Percentiles rank a stretch among this genome's conserved stretches.
Conservation (phyloP, 768 basidiomycete genomes). For the Pisolithus tinctorius region DNA sequence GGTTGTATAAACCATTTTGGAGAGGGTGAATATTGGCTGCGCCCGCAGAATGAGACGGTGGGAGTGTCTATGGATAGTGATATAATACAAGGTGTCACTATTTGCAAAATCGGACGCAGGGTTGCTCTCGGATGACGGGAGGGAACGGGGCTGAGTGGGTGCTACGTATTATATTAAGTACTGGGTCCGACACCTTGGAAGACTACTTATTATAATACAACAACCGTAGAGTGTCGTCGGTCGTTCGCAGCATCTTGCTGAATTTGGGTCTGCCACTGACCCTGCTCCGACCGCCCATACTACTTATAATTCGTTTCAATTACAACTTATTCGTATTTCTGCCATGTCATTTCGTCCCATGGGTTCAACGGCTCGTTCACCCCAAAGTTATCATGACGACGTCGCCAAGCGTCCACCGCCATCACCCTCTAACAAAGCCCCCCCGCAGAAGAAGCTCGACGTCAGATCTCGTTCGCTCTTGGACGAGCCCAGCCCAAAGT, state of each 20-base stretch:
- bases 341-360: slow-evolving; percentile 24
- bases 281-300: slow-evolving; percentile 16
- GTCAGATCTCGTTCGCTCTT: slow-evolving; percentile 25
- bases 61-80: background rate
- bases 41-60: slow-evolving; percentile 4
- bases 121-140: too few species aligned
- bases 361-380: slow-evolving; percentile 22
- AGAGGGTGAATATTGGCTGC: slow-evolving; percentile 14
- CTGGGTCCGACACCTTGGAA: background rate
- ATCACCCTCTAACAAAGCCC: slow-evolving; percentile 27
- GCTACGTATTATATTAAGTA: too few species aligned
- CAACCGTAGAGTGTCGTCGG: background rate
- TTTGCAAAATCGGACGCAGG: slow-evolving; percentile 1
- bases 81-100: background rate
- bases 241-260: background rate
- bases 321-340: background rate
- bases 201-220: background rate
- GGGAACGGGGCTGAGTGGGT: background rate
- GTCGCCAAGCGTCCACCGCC: slow-evolving; percentile 23
- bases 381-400: slow-evolving; percentile 18
- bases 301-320: slow-evolving; percentile 2
- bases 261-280: background rate
- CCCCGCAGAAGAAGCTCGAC: slow-evolving; percentile 26
- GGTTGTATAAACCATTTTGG: slow-evolving; percentile 30
- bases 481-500: slow-evolving; percentile 13